These are phyloP conservation scores for Aspergillus bombycis DNA, from an alignment of 2,329 filamentous ascomycete genomes.

Conservation along the genomic window DNA sequence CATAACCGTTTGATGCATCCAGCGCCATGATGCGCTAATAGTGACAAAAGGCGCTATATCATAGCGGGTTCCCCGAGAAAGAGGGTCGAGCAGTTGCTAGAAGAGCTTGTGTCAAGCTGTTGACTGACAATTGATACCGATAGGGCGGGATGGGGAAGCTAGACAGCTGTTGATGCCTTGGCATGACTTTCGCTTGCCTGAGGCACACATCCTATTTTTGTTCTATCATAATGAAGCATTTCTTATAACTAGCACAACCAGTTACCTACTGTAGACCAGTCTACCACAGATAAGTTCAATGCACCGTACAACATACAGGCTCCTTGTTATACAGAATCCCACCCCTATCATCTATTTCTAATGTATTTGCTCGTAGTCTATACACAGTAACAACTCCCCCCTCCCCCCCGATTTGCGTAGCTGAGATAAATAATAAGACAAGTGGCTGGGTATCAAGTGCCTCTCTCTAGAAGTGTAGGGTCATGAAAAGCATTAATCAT, in stretches of 20 bases:
- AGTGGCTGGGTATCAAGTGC: neutral
- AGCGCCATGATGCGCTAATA: conserved; percentile 64
- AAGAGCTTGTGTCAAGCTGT: conserved; percentile 27
- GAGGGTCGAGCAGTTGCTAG: conserved; percentile 16
- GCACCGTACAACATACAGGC: neutral
- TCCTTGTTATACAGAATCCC: neutral
- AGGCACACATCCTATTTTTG: neutral
- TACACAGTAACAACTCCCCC: neutral
- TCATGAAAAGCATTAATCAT: conserved; percentile 12
- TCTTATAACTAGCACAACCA: neutral
- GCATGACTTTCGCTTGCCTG: conserved; percentile 3
- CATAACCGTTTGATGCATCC: conserved; percentile 72
- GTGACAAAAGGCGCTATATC: conserved; percentile 27
- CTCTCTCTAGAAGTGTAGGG: neutral
- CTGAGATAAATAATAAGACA: neutral
- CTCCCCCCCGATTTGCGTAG: neutral
- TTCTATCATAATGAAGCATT: neutral
- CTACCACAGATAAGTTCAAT: neutral
- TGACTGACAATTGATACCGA: conserved; percentile 2
- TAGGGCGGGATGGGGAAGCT: conserved; percentile 10
- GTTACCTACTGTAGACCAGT: neutral
- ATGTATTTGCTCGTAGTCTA: neutral
- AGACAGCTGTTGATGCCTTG: conserved; percentile 17
- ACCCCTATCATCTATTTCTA: conserved; percentile 3
- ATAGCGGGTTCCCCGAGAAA: conserved; percentile 27